Conservation (phyloP, 75 land plant species). For the Isoetes taiwanensis region DNA sequence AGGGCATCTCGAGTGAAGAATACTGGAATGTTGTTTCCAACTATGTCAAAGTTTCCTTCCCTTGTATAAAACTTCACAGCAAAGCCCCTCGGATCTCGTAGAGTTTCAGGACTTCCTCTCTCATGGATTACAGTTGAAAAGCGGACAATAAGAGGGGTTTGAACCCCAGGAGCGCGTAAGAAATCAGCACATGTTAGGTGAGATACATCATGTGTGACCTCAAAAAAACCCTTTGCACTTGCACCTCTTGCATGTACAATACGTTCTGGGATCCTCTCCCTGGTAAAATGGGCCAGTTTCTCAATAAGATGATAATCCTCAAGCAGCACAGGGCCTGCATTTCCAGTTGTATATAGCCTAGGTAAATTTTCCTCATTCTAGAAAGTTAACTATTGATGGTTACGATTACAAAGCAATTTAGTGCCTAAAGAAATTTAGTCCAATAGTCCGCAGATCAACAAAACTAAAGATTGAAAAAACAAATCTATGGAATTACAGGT, state of each 20-base stretch:
- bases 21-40: slow-evolving; percentile 26
- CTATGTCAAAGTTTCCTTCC: slow-evolving; percentile 31
- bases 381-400: too few relatives aligned
- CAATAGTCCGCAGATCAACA: too few relatives aligned
- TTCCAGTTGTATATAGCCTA: not conserved
- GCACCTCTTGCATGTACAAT: slow-evolving; percentile 23
- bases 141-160: slow-evolving; percentile 14
- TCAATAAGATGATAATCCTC: slow-evolving; percentile 22
- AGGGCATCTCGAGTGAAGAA: slow-evolving; percentile 21
- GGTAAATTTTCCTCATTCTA: too few relatives aligned
- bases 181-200: slow-evolving; percentile 1
- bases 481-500: too few relatives aligned
- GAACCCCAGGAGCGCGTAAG: slow-evolving; percentile 12
- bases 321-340: slow-evolving; percentile 8
- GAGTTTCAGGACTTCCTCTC: slow-evolving; percentile 16
- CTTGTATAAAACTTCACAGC: slow-evolving; percentile 26
- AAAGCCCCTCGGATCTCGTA: slow-evolving; percentile 21
- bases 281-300: slow-evolving; percentile 22
- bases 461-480: too few relatives aligned
- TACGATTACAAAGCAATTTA: too few relatives aligned
- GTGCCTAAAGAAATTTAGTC: too few relatives aligned
- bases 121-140: slow-evolving; percentile 21
- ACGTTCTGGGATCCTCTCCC: slow-evolving; percentile 16
- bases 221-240: slow-evolving; percentile 26
- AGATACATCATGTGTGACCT: slow-evolving; percentile 19